A percentile compares a stretch with the other conserved stretches of the same genome.
Evolutionary conservation across 768 basidiomycete genomes (phyloP).

Genomic region (Tricholoma flavovirens): DNA sequence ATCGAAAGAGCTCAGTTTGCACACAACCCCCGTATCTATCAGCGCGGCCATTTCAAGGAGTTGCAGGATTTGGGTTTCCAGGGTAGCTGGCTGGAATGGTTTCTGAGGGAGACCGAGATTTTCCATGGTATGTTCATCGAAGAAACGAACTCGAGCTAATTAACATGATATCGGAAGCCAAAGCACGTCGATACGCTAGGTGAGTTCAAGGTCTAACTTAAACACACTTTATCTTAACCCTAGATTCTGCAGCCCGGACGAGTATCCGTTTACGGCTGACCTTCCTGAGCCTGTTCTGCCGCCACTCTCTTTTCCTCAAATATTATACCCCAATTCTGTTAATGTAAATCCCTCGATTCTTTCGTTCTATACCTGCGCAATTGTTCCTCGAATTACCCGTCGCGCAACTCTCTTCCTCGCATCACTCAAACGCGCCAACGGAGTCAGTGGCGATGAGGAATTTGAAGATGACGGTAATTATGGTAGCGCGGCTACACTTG

Average conservation of each 20-base stretch:
- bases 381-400: constrained; percentile 85
- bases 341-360: constrained; percentile 87
- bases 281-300: constrained; percentile 82
- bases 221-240: not conserved
- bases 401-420: constrained; percentile 64
- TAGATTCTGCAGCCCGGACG: constrained; percentile 72
- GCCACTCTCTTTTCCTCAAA: constrained; percentile 63
- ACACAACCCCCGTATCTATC: constrained; percentile 86
- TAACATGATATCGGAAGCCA: constrained; percentile 47
- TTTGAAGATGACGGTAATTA: constrained; percentile 96
- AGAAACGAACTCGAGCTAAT: constrained; percentile 2
- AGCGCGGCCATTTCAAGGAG: constrained; percentile 72
- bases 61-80: constrained; percentile 66
- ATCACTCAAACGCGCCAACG: constrained; percentile 57
- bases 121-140: constrained; percentile 75
- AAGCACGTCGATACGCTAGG: constrained; percentile 94
- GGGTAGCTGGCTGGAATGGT: constrained; percentile 97
- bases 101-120: constrained; percentile 88
- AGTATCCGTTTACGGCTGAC: constrained; percentile 86
- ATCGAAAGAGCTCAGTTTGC: constrained; percentile 98
- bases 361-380: constrained; percentile 80
- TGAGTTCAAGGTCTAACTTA: constrained; percentile 21
- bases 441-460: constrained; percentile 62
- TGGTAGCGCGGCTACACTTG: constrained; percentile 90
- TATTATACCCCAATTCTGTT: constrained; percentile 73